Percentiles rank a stretch among this genome's conserved stretches.
These are phyloP conservation scores for Paramecium bursaria DNA, from an alignment of 73 alveolate species.

Conservation along the genomic window DNA sequence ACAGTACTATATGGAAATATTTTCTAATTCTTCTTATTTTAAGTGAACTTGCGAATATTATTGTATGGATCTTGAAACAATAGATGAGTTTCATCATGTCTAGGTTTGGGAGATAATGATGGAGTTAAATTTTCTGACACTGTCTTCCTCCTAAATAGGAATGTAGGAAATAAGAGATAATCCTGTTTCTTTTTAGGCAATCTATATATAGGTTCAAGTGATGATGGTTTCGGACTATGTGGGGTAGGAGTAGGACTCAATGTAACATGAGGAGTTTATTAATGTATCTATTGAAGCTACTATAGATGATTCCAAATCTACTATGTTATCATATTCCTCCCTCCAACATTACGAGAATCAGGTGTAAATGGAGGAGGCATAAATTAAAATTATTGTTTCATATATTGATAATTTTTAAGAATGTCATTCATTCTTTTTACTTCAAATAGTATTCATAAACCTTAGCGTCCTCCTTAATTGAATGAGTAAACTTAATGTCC, in stretches of 20 bases:
- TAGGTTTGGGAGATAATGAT: conserved; percentile 47
- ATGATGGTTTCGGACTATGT: conserved; percentile 3
- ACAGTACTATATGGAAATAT: conserved; percentile 52
- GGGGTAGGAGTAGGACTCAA: conserved; percentile 4
- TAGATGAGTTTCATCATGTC: conserved; percentile 38
- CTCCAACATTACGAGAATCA: conserved; percentile 59
- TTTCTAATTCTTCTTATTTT: neutral
- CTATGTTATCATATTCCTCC: conserved; percentile 27
- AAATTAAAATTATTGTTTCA: too few species aligned
- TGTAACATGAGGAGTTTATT: conserved; percentile 19
- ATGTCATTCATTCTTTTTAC: too few species aligned
- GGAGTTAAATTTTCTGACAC: conserved; percentile 31
- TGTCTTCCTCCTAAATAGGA: conserved; percentile 43
- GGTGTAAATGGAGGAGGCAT: conserved; percentile 68
- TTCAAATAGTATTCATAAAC: too few species aligned
- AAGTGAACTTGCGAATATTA: neutral
- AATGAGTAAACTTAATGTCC: too few species aligned
- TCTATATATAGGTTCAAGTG: conserved; percentile 8
- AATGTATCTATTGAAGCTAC: conserved; percentile 12
- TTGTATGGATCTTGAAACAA: conserved; percentile 51
- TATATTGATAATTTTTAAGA: too few species aligned
- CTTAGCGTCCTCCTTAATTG: too few species aligned
- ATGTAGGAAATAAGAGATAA: conserved; percentile 49
- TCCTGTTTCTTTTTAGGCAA: conserved; percentile 19
- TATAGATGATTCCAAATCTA: conserved; percentile 36